Percentiles rank a stretch among this genome's conserved stretches.
These are phyloP conservation scores for Dryas integrifolia DNA, from an alignment of 331 rosid genomes.

Conservation along the genomic window DNA sequence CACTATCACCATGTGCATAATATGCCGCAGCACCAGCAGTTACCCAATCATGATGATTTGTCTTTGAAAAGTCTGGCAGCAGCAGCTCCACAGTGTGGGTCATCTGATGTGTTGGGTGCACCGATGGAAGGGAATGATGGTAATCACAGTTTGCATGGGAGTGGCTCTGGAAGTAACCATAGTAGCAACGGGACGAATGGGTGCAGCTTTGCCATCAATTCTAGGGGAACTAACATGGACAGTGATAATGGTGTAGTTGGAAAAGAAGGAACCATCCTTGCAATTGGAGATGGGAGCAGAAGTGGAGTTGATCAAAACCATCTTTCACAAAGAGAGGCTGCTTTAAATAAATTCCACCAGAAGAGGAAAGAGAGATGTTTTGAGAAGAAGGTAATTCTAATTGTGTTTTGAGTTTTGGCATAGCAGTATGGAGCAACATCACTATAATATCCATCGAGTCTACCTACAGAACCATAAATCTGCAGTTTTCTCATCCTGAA, in stretches of 20 bases:
- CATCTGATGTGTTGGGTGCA: conserved; percentile 13
- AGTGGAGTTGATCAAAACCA: conserved; percentile 29
- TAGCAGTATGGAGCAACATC: neutral
- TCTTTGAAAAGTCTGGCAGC: conserved; percentile 8
- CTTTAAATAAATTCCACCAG: conserved; percentile 68
- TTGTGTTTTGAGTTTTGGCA: neutral
- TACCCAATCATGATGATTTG: neutral
- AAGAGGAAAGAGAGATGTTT: conserved; percentile 88
- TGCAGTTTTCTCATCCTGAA: neutral
- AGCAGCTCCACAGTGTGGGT: conserved; percentile 20
- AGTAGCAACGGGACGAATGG: conserved; percentile 23
- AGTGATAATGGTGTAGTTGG: neutral
- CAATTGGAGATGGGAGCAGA: conserved; percentile 13
- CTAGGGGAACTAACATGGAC: conserved; percentile 18
- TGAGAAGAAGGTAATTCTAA: conserved; percentile 65
- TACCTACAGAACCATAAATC: neutral
- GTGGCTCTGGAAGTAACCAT: conserved; percentile 23
- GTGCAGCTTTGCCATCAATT: conserved; percentile 13
- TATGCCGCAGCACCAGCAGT: conserved; percentile 12
- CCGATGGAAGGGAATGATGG: conserved; percentile 4
- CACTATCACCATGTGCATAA: conserved; percentile 24
- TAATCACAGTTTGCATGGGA: conserved; percentile 22
- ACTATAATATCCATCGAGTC: neutral
- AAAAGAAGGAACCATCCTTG: conserved; percentile 14
- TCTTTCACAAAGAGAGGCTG: conserved; percentile 64